Percentiles rank a stretch among this genome's conserved stretches.
These are phyloP conservation scores for Immersiporthe knoxdaviesiana DNA, from an alignment of 2,329 filamentous ascomycete genomes.

Conservation along the genomic window DNA sequence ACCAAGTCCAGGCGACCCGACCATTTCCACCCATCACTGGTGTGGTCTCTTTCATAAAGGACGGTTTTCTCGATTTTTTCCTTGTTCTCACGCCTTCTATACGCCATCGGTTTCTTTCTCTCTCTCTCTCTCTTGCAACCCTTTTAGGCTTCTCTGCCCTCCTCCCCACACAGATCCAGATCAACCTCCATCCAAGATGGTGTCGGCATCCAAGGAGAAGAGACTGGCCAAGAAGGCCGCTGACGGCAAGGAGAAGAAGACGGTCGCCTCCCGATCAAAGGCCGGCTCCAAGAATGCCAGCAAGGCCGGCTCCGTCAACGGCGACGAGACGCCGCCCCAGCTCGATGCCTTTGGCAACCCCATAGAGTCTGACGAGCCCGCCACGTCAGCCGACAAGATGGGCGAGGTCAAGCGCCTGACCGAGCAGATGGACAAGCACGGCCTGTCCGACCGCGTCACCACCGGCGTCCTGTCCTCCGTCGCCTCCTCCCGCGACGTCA, in stretches of 20 bases:
- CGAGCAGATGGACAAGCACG: slow-evolving; percentile 93
- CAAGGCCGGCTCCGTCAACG: slow-evolving; percentile 68
- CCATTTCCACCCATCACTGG: background rate
- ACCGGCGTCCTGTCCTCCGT: slow-evolving; percentile 94
- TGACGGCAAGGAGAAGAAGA: slow-evolving; percentile 79
- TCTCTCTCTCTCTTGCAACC: no score
- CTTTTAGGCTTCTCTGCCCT: background rate
- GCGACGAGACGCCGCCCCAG: slow-evolving; percentile 58
- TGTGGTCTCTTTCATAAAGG: background rate
- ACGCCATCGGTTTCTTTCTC: background rate
- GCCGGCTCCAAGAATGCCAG: slow-evolving; percentile 68
- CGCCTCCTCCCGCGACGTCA: slow-evolving; percentile 86
- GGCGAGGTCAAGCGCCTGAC: slow-evolving; percentile 85
- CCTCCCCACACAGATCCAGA: slow-evolving; percentile 2
- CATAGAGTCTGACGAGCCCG: slow-evolving; percentile 63
- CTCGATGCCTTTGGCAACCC: slow-evolving; percentile 66
- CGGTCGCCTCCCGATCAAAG: slow-evolving; percentile 67
- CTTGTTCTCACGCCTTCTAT: background rate
- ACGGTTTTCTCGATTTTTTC: background rate
- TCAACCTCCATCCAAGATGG: slow-evolving; percentile 55
- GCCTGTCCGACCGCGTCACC: slow-evolving; percentile 95
- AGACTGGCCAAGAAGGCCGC: slow-evolving; percentile 72
- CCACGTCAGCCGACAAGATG: slow-evolving; percentile 72
- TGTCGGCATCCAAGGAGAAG: slow-evolving; percentile 73
- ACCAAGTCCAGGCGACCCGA: background rate